These are phyloP conservation scores for Tricladium varicosporioides DNA, from an alignment of 2,329 filamentous ascomycete genomes.

Conservation along the genomic window DNA sequence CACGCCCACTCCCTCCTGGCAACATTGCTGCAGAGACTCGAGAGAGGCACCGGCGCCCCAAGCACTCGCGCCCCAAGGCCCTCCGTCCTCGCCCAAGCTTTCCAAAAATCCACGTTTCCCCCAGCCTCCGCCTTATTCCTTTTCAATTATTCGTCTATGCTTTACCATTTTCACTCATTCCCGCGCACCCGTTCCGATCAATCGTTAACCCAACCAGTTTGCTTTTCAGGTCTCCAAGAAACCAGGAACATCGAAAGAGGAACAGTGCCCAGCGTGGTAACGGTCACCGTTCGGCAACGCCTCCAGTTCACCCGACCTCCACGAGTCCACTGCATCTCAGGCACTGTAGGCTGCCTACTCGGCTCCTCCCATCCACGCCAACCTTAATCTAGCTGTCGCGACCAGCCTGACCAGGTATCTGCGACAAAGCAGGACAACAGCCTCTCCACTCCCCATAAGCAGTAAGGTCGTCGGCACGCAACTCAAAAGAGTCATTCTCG, in stretches of 20 bases:
- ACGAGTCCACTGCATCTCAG: not conserved
- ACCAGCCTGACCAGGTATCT: slow-evolving; percentile 35
- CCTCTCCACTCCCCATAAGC: slow-evolving; percentile 34
- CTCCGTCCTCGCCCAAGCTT: slow-evolving; percentile 2
- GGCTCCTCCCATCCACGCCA: slow-evolving; percentile 32
- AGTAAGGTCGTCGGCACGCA: slow-evolving; percentile 36
- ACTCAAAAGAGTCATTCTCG: slow-evolving; percentile 36
- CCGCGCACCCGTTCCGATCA: slow-evolving; percentile 32
- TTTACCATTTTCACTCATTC: slow-evolving; percentile 32
- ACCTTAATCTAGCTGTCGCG: slow-evolving; percentile 34
- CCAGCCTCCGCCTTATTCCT: slow-evolving; percentile 19
- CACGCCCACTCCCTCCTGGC: not conserved
- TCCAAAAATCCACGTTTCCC: slow-evolving; percentile 3
- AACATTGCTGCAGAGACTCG: not conserved
- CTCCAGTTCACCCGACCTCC: slow-evolving; percentile 9
- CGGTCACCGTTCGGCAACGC: slow-evolving; percentile 13
- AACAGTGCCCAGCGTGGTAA: slow-evolving; percentile 4
- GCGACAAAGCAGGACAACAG: slow-evolving; percentile 34
- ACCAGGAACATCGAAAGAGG: slow-evolving; percentile 1
- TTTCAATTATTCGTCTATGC: not conserved
- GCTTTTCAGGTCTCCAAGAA: slow-evolving; percentile 25
- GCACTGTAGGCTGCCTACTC: slow-evolving; percentile 13
- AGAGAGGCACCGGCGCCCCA: not conserved
- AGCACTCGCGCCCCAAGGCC: not conserved
- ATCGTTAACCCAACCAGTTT: slow-evolving; percentile 32